A percentile compares a stretch with the other conserved stretches of the same genome.
These are phyloP conservation scores for Aquilaria sinensis DNA, from an alignment of 345 rosid genomes.

Conservation along the genomic window DNA sequence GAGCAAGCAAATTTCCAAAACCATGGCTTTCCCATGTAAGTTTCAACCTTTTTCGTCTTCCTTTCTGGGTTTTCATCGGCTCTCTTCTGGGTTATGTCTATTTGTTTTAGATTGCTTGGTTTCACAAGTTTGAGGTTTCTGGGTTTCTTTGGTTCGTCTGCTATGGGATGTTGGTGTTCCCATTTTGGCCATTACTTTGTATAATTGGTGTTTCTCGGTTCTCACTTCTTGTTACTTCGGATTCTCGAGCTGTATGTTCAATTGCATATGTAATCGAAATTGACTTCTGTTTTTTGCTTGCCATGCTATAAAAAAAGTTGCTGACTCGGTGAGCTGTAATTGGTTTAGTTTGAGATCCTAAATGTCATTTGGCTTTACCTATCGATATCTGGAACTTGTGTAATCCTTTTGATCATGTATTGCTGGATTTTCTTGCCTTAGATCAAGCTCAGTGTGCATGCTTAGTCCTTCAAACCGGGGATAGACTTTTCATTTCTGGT, in stretches of 20 bases:
- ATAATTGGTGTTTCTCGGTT: background rate
- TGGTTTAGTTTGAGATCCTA: too few species aligned
- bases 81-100: background rate
- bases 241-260: background rate
- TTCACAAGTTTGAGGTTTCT: background rate
- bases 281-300: background rate
- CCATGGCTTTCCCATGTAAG: slow-evolving; percentile 4
- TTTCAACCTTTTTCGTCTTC: background rate
- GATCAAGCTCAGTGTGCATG: background rate
- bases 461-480: background rate
- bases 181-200: background rate
- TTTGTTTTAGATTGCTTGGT: background rate
- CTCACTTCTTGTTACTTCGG: background rate
- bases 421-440: background rate
- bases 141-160: background rate
- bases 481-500: too few species aligned
- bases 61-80: background rate
- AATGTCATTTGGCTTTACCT: background rate
- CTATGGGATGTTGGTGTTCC: background rate
- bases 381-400: background rate
- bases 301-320: background rate
- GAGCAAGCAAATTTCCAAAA: background rate
- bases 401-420: background rate
- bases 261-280: background rate
- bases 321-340: too few species aligned